Base-by-base conservation (phyloP, 257 asterid species). In the Ballota nigra region DNA sequence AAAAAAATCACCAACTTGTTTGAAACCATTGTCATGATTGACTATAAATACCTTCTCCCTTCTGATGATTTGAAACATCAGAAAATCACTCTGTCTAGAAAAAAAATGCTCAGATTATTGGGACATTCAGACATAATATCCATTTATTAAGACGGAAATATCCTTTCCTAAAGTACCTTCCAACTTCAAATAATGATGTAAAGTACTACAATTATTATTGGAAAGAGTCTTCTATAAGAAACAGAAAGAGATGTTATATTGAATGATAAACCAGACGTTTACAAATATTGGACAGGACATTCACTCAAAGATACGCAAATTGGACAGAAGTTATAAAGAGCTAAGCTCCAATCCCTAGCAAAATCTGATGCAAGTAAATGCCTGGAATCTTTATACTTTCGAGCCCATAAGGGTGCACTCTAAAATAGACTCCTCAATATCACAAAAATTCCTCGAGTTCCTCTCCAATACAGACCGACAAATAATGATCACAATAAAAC, bases 171-270 rank as follows among this genome's bases (percentile, higher is more conserved):
- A 63, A 73, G 71, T 64, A 31, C 10, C 11, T 22, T 45, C 66
- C 29, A 58, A 47, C 70, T 65, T 28, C 65, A 56, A 65, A 34
- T 53, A 64, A 53, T 62, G 29, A 49, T 40, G 53, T 34, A 23
- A 33, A 59, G 29, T n/a, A 12, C 34, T 43, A 20, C 18, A 38
- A 36, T 34, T 43, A 56, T 20, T 57, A 57, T 4, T 8, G 2
- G 56, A 15, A 47, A n/a, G 56, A 49, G 20, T 5, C 23, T 6
- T 49, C 13, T 49, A 16, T 49, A 49, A 49, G 22, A 49, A 49
- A n/a, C 22, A 49, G 56, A 49, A 49, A 16, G 56, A 49, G 22
- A 49, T 23, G 3, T 49, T 5, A 0, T 49, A 16, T n/a, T 49
- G 16, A 16, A 49, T 6, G 23, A 49, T 49, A 16, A 45, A n/a